phyloP scores from a whole-genome alignment of 2,329 filamentous ascomycete genomes.

The Canariomyces notabilis region DNA sequence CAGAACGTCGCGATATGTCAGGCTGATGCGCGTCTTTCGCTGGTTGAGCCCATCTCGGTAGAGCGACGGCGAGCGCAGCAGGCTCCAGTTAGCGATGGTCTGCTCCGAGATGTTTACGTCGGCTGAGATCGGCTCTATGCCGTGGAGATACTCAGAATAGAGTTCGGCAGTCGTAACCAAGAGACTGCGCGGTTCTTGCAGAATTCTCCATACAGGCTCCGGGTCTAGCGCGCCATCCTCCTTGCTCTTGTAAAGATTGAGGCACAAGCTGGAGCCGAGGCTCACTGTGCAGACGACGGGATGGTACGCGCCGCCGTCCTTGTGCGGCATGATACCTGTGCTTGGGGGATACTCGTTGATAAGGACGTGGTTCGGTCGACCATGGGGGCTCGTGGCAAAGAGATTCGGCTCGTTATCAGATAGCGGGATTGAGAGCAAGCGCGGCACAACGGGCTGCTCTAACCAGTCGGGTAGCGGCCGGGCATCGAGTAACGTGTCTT shows the following conservation, averaged over 20 bases:
- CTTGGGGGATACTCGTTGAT: slow-evolving; percentile 88
- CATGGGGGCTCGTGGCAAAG: slow-evolving; percentile 64
- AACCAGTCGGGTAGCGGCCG: slow-evolving; percentile 70
- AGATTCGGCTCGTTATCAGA: slow-evolving; percentile 37
- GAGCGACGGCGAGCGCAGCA: slow-evolving; percentile 49
- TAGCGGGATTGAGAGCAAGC: slow-evolving; percentile 47
- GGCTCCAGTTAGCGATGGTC: slow-evolving; percentile 67
- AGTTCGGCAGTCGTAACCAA: slow-evolving; percentile 65
- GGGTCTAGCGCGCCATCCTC: slow-evolving; percentile 53
- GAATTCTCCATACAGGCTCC: slow-evolving; percentile 51
- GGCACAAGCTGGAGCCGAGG: slow-evolving; percentile 69
- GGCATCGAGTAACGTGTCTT: slow-evolving; percentile 69
- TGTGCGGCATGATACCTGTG: slow-evolving; percentile 95
- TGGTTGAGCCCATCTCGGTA: slow-evolving; percentile 50
- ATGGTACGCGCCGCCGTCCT: slow-evolving; percentile 84
- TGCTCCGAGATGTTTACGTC: slow-evolving; percentile 60
- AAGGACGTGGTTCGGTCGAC: slow-evolving; percentile 79
- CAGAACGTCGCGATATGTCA: slow-evolving; percentile 82
- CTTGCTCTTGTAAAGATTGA: slow-evolving; percentile 68
- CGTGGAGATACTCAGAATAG: slow-evolving; percentile 69
- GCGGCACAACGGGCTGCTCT: slow-evolving; percentile 60
- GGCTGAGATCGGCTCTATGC: slow-evolving; percentile 60
- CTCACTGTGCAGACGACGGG: slow-evolving; percentile 88
- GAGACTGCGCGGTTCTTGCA: slow-evolving; percentile 81
- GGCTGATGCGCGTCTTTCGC: slow-evolving; percentile 60